phyloP scores from a whole-genome alignment of 2,329 filamentous ascomycete genomes.

The Lasiodiplodia gonubiensis region DNA sequence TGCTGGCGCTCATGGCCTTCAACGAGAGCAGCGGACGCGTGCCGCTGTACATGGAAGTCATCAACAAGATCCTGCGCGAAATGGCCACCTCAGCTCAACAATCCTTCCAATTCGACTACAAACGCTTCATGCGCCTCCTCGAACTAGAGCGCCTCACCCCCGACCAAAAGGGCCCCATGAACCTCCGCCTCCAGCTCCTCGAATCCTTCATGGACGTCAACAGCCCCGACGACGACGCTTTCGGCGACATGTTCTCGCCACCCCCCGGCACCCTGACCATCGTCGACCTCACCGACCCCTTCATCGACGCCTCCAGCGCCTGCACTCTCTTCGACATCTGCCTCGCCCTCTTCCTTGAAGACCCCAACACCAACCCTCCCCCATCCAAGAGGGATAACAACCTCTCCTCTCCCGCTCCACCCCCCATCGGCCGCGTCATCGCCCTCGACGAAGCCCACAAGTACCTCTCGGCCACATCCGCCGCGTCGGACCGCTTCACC shows the following conservation, averaged over 20 bases:
- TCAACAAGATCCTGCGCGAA: slow-evolving; percentile 62
- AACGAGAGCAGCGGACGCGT: slow-evolving; percentile 44
- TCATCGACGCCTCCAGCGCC: slow-evolving; percentile 68
- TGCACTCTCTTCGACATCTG: slow-evolving; percentile 77
- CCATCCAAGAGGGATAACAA: too few relatives aligned
- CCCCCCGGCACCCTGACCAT: slow-evolving; percentile 64
- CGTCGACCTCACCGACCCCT: slow-evolving; percentile 75
- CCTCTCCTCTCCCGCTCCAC: too few relatives aligned
- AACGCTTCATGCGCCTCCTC: slow-evolving; percentile 52
- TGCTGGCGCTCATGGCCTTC: slow-evolving; percentile 63
- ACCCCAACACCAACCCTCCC: slow-evolving; percentile 30
- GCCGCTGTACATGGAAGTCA: slow-evolving; percentile 63
- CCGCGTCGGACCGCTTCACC: slow-evolving; percentile 64
- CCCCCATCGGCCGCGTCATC: slow-evolving; percentile 62
- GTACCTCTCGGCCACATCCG: slow-evolving; percentile 64
- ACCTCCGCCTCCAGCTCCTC: slow-evolving; percentile 65
- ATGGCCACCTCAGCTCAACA: slow-evolving; percentile 57
- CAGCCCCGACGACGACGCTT: neutral
- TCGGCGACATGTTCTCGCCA: slow-evolving; percentile 33
- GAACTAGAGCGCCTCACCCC: slow-evolving; percentile 49
- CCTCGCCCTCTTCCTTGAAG: slow-evolving; percentile 67
- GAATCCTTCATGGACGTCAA: slow-evolving; percentile 65
- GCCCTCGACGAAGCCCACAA: slow-evolving; percentile 82
- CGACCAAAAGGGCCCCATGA: slow-evolving; percentile 61
- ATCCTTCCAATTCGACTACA: slow-evolving; percentile 56